phyloP scores from a whole-genome alignment of 108 stramenopile genomes.

The Skeletonema potamos region DNA sequence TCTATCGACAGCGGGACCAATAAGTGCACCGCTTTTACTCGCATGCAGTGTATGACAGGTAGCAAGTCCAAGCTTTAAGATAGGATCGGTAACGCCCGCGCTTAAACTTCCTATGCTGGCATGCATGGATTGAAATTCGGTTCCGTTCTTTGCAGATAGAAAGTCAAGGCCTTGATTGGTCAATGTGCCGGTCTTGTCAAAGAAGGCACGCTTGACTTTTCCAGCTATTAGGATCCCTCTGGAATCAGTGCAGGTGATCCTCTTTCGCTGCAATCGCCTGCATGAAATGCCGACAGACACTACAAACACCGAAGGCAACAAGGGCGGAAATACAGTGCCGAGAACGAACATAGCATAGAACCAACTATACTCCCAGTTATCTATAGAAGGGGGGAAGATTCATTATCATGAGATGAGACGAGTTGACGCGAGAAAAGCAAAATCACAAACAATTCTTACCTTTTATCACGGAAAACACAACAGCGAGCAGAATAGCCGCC shows the following conservation, averaged over 20 bases:
- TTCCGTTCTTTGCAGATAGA: conserved; percentile 25
- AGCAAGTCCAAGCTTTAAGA: conserved; percentile 49
- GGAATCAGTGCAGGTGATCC: conserved; percentile 71
- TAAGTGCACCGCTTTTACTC: conserved; percentile 30
- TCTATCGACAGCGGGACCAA: conserved; percentile 64
- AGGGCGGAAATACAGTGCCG: conserved; percentile 47
- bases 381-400: conserved; percentile 2
- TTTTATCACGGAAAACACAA: conserved; percentile 44
- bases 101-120: not conserved
- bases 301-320: conserved; percentile 70
- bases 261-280: conserved; percentile 51
- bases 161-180: conserved; percentile 71
- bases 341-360: conserved; percentile 59
- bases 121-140: conserved; percentile 4
- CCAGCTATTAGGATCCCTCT: conserved; percentile 77
- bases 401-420: not conserved
- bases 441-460: not conserved
- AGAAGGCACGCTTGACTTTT: conserved; percentile 72
- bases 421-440: not conserved
- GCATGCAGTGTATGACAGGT: conserved; percentile 55
- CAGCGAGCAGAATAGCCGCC: conserved; percentile 44
- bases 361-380: conserved; percentile 53
- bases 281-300: conserved; percentile 67
- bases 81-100: conserved; percentile 3
- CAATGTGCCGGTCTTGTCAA: conserved; percentile 88